A percentile compares a stretch with the other conserved stretches of the same genome.
Evolutionary conservation across 2,329 filamentous ascomycete species (phyloP).

Genomic region (Chrysoporthe austroafricana): DNA sequence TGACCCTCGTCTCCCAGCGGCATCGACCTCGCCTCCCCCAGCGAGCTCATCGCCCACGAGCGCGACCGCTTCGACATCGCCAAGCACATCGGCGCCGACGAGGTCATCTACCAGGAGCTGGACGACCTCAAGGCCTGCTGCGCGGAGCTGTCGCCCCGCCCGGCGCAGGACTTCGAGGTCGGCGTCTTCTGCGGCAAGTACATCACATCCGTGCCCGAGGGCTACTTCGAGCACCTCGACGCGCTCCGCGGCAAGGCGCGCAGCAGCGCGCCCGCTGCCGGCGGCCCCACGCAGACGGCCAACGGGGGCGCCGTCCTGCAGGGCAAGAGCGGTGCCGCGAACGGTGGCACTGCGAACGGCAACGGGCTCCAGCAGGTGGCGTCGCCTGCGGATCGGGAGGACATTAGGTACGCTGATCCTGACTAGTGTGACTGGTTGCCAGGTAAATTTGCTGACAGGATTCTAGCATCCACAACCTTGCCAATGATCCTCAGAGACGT

Average conservation of each 20-base stretch:
- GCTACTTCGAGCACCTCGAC: slow-evolving; percentile 83
- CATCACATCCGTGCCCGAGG: slow-evolving; percentile 75
- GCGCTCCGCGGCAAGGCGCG: slow-evolving; percentile 70
- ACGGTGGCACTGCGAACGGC: background rate
- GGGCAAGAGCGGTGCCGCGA: background rate
- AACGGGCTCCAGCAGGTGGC: background rate
- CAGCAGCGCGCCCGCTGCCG: slow-evolving; percentile 44
- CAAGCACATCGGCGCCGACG: slow-evolving; percentile 47
- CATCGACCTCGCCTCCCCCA: slow-evolving; percentile 23
- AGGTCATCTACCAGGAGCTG: slow-evolving; percentile 64
- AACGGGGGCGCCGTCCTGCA: background rate
- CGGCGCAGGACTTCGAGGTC: slow-evolving; percentile 72
- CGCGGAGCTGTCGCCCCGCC: slow-evolving; percentile 66
- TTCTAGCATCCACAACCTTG: background rate
- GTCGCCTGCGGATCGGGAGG: slow-evolving; percentile 12
- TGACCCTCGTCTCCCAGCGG: slow-evolving; percentile 3
- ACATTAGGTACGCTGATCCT: slow-evolving; percentile 8
- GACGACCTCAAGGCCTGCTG: slow-evolving; percentile 82
- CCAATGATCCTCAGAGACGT: background rate
- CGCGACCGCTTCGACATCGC: slow-evolving; percentile 47
- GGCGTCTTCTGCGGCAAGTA: slow-evolving; percentile 92
- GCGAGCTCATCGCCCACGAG: slow-evolving; percentile 47
- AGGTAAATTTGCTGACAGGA: background rate
- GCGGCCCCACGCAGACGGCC: background rate
- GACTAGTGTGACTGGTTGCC: background rate